Evolutionary conservation across 495 filamentous ascomycete genomes (phyloP), one percentile per base, ranked within the genome.

Genomic region (Penicillium mononematosum): DNA sequence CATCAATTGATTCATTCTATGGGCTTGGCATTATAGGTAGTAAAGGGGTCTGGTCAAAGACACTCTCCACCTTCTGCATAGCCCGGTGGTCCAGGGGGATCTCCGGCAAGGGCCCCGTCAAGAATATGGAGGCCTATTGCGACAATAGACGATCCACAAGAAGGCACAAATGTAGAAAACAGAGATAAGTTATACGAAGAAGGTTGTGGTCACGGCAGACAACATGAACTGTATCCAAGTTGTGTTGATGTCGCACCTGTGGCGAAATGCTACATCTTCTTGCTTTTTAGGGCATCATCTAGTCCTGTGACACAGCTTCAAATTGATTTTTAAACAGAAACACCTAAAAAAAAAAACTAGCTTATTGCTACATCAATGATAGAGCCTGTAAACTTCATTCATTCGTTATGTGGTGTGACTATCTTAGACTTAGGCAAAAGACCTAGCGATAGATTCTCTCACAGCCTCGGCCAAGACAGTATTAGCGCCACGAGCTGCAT

Each of bases 401-500:
- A 57, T 66, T 63, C 62, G 48, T 58, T 54, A 41, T 48, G 47
- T 61, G 44, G 20, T 49, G 19, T 27, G 17, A 12, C 11, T 29
- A 50, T 50, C 29, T 44, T 46, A 41, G 19, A 41, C 17, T 22
- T 68, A 50, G 20, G 63, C 66, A 44, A 70, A 53, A 41, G 68
- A 68, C 41, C 64, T 63, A 60, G 76, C 69, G 1, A 77, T 72
- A 31, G 77, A 78, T 63, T 87, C 83, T 47, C 69, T 77, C n/a
- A 85, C 70, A 62, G 81, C 82, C 41, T 83, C 81, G 41, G 75
- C 73, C 44, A 88, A 71, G 29, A 89, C 86, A 25, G 75, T 67
- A 61, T 85, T 73, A 16, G 81, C 77, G 12, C 80, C 81, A 17
- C 76, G 66, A 48, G 86, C 85, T 29, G 86, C 85, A 71, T 85